Base-by-base conservation (phyloP, 129 eudicot species). In the Heracleum sosnowskyi region DNA sequence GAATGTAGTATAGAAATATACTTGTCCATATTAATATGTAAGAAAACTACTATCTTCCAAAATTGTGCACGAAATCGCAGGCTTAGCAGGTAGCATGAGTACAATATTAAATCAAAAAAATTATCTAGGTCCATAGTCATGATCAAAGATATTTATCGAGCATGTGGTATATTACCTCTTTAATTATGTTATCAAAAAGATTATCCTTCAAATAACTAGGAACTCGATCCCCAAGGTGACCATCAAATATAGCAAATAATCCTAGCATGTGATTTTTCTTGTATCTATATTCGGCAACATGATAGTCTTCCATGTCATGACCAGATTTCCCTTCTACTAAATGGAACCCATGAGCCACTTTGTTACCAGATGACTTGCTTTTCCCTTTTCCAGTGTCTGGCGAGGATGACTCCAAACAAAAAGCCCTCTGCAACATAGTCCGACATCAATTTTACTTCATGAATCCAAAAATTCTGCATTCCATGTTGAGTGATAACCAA, bases 291-390 rank as follows among this genome's bases (percentile, higher is more conserved):
- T 89, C 93, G 28, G 97, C 93, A 64, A 91, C 93, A 79, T 91
- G 97, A 79, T 91, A 91, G 73, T 91, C 97, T 80, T 91, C 97
- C 97, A 91, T 91, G 81, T 91, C 91, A 82, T 91, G 97, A 16
- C 93, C 93, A 36, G 97, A 87, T 79, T 87, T 78, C 9, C 97
- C 97, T 84, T 91, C 85, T 12, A 91, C 97, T 86, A 91, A 86
- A 69, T 89, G 88, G 79, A 91, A 91, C 11, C 97, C 97, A 76
- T 91, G 97, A 22, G 79, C 78, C 71, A 91, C 91, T 81, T 82
- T 84, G 33, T 62, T 88, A 76, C 73, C 83, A 47, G 88, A 69
- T 22, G 91, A 80, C 81, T 86, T 86, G 81, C 93, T 87, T 82
- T 84, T 87, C 75, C 97, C 97, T 84, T 85, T 89, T 37, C 91